Conservation (phyloP, 1,284 basidiomycete species). For the Puccinia brachypodii region DNA sequence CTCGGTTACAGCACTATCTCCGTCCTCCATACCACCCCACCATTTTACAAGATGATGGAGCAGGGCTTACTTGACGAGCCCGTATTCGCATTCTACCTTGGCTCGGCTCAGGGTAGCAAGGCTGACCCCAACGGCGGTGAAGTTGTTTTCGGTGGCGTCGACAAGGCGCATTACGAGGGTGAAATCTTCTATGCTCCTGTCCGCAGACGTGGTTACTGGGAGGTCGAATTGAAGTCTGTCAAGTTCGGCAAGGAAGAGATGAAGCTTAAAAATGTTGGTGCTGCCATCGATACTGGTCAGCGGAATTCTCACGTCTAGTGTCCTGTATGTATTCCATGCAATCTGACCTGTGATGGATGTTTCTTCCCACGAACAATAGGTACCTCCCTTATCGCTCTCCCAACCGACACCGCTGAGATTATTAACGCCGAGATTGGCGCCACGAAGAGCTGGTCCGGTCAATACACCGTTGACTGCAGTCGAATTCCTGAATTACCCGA, state of each 20-base stretch:
- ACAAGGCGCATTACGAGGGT: constrained; percentile 75
- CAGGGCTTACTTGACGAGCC: constrained; percentile 78
- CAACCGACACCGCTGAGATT: constrained; percentile 95
- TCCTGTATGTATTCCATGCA: neutral
- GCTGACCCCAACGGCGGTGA: constrained; percentile 68
- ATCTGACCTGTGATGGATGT: neutral
- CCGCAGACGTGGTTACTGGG: constrained; percentile 95
- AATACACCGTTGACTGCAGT: constrained; percentile 86
- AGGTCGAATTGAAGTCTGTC: constrained; percentile 59
- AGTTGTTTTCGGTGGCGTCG: constrained; percentile 89
- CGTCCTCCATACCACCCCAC: constrained; percentile 89
- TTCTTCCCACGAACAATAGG: constrained; percentile 61
- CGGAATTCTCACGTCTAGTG: constrained; percentile 26
- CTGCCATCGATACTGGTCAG: constrained; percentile 91
- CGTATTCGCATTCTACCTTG: constrained; percentile 93
- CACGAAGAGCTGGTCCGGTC: constrained; percentile 87
- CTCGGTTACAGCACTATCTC: constrained; percentile 94
- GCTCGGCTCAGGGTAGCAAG: constrained; percentile 73
- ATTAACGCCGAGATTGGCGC: constrained; percentile 89
- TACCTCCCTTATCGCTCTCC: constrained; percentile 85
- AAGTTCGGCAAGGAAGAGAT: constrained; percentile 66
- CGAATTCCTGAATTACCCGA: constrained; percentile 82
- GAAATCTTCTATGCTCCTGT: constrained; percentile 84
- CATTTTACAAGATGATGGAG: constrained; percentile 92
- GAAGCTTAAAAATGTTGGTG: constrained; percentile 76